phyloP scores from a whole-genome alignment of 2,329 filamentous ascomycete species.

The Aspergillus sp. region DNA sequence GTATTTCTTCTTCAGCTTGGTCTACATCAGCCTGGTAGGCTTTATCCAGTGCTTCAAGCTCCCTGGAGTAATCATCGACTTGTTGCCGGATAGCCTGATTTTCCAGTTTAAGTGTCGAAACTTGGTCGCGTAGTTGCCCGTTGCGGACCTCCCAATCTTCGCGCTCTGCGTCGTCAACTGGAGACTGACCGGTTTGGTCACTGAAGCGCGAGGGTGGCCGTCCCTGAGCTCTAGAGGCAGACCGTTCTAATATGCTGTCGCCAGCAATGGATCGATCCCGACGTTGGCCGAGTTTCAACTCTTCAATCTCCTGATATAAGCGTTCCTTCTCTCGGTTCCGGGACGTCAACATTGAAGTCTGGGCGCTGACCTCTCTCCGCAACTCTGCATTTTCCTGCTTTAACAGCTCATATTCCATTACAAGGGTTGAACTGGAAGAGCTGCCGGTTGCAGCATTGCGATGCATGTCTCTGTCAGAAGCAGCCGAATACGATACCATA shows the following conservation, averaged over 20 bases:
- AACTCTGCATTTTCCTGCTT: constrained; percentile 91
- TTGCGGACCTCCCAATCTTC: constrained; percentile 85
- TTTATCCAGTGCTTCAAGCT: constrained; percentile 72
- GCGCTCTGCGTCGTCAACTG: constrained; percentile 70
- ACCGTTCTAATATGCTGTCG: constrained; percentile 92
- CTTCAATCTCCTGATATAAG: constrained; percentile 94
- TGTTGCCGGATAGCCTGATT: constrained; percentile 87
- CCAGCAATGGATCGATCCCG: constrained; percentile 68
- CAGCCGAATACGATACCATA: constrained; percentile 38
- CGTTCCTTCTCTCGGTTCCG: constrained; percentile 93
- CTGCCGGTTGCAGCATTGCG: constrained; percentile 52
- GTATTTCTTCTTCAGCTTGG: constrained; percentile 74
- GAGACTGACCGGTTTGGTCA: constrained; percentile 64
- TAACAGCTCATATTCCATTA: constrained; percentile 81
- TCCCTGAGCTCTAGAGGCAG: constrained; percentile 77
- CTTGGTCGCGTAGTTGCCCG: constrained; percentile 78
- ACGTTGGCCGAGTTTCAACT: constrained; percentile 84
- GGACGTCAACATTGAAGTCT: constrained; percentile 96
- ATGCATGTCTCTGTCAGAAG: constrained; percentile 35
- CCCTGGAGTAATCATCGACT: constrained; percentile 74
- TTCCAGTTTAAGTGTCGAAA: constrained; percentile 81
- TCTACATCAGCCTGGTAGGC: constrained; percentile 80
- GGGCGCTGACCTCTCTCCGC: constrained; percentile 86
- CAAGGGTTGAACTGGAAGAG: constrained; percentile 65
- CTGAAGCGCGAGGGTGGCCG: constrained; percentile 75